Base-by-base conservation (phyloP, 2,329 filamentous ascomycete genomes). In the Stemphylium lycopersici region DNA sequence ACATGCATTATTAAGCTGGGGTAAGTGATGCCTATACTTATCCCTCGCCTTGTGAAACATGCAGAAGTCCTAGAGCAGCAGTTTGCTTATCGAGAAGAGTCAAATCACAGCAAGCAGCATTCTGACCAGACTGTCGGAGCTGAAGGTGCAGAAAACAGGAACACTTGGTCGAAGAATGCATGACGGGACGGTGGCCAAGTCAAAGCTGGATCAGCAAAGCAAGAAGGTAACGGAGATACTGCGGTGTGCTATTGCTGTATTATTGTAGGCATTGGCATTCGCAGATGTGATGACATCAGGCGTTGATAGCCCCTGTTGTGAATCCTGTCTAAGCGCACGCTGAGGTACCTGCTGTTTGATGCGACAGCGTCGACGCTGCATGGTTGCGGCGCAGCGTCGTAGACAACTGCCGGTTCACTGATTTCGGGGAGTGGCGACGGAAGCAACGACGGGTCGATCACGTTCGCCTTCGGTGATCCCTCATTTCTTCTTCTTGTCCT, bases 401-500 rank as follows among this genome's bases (percentile, higher is more conserved):
- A 37, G 39, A 40, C 26, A n/a, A 16, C 16, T 29, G 42, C 47
- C 37, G 16, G 36, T 8, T 33, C 24, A 26, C 24, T 51, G 41
- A 31, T 24, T 16, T 36, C 20, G 15, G 33, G 13, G 29, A 20
- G 7, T 49, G 31, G 31, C 13, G 32, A 58, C 13, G 36, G 33
- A 46, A 22, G 38, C 22, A 22, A 18, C 15, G 18, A 36, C 26
- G 40, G 13, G 24, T 43, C n/a, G 26, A 43, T 24, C 16, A n/a
- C 13, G 37, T 11, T 13, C 13, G 24, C 16, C 11, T 13, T 11
- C n/a, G 6, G n/a, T 32, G 22, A 15, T 32, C 6, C 3, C 32
- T 73, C 61, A 72, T 59, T 73, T 75, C 57, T 74, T 75, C 64
- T 74, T 75, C 55, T 75, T 74, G 42, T 74, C 70, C 60, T 75